Conservation (phyloP, 108 stramenopile genomes). For the Bacterosira constricta region DNA sequence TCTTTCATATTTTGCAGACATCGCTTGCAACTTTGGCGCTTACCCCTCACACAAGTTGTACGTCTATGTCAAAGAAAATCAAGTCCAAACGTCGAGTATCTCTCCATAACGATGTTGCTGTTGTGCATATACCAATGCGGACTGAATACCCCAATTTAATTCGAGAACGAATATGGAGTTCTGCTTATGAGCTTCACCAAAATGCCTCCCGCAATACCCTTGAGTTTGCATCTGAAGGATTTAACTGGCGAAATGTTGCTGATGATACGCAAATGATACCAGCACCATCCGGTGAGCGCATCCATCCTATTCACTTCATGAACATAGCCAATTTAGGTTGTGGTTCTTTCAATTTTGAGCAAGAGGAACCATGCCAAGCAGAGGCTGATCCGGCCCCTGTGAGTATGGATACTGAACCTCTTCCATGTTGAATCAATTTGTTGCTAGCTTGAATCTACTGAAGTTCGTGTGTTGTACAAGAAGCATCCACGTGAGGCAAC, state of each 20-base stretch:
- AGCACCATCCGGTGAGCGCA: conserved; percentile 75
- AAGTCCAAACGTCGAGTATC: conserved; percentile 44
- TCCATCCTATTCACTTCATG: conserved; percentile 77
- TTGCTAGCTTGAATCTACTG: too few species aligned
- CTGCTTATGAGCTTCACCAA: conserved; percentile 77
- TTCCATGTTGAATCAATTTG: too few species aligned
- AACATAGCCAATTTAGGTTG: conserved; percentile 14
- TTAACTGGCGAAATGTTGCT: conserved; percentile 82
- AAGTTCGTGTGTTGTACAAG: too few species aligned
- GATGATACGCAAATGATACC: conserved; percentile 91
- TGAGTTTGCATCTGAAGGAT: conserved; percentile 85
- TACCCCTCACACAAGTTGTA: conserved; percentile 25
- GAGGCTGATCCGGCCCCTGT: neutral
- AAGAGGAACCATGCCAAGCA: neutral
- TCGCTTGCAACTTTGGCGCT: conserved; percentile 37
- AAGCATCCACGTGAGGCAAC: neutral
- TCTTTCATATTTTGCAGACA: neutral
- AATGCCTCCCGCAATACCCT: conserved; percentile 84
- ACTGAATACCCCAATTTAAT: conserved; percentile 84
- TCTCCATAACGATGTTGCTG: conserved; percentile 68
- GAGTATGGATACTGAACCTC: too few species aligned
- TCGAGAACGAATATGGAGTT: conserved; percentile 78
- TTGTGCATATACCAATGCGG: conserved; percentile 82
- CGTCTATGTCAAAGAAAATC: conserved; percentile 26
- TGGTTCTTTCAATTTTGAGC: neutral